phyloP scores from a whole-genome alignment of 2,329 filamentous ascomycete genomes.

The Didymella arachidicola region DNA sequence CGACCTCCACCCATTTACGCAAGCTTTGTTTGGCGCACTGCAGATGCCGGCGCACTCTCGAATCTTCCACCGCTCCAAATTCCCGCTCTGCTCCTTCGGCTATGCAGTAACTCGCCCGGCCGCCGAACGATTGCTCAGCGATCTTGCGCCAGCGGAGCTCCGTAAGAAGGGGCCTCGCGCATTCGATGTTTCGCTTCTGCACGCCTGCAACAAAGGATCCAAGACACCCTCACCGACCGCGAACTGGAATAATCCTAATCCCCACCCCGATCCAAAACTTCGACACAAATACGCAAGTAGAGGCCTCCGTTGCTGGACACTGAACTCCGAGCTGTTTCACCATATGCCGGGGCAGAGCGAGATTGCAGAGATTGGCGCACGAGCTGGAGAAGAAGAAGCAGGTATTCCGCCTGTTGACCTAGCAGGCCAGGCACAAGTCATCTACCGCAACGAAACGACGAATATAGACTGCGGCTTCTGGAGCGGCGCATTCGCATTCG shows the following conservation, averaged over 20 bases:
- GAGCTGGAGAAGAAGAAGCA: constrained; percentile 37
- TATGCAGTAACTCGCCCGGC: constrained; percentile 54
- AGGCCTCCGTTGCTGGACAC: constrained; percentile 54
- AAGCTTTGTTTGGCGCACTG: constrained; percentile 47
- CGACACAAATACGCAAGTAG: constrained; percentile 42
- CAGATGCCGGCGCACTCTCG: constrained; percentile 49
- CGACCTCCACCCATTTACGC: constrained; percentile 53
- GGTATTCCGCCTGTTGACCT: constrained; percentile 48
- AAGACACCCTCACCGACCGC: constrained; percentile 42
- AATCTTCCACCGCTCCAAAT: constrained; percentile 52
- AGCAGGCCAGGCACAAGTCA: constrained; percentile 43
- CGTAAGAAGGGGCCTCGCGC: constrained; percentile 43
- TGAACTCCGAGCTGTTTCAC: constrained; percentile 56
- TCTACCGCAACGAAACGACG: constrained; percentile 45
- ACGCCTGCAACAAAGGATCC: constrained; percentile 49
- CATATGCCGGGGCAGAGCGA: constrained; percentile 52
- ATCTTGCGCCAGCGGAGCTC: constrained; percentile 49
- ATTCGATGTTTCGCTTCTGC: constrained; percentile 55
- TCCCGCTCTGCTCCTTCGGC: constrained; percentile 56
- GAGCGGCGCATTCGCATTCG: constrained; percentile 48
- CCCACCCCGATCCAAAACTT: constrained; percentile 29
- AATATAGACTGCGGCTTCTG: constrained; percentile 54
- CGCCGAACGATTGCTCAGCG: constrained; percentile 49
- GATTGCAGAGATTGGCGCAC: constrained; percentile 47
- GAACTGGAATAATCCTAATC: constrained; percentile 29